Base-by-base conservation (phyloP, 257 asterid species). In the Nicotiana otophora region DNA sequence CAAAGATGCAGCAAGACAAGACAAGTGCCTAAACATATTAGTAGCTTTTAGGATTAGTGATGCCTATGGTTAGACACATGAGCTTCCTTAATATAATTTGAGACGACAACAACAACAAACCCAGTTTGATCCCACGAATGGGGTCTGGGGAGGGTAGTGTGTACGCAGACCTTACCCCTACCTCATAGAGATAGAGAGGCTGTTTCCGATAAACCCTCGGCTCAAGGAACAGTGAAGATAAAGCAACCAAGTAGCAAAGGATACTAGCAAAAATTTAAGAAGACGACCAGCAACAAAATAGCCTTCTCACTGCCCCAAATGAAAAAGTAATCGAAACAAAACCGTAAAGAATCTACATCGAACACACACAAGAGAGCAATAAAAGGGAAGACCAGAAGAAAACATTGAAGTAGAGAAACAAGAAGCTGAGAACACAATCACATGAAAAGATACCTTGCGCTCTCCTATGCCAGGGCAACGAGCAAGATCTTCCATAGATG, bases 391-490 rank as follows among this genome's bases (percentile, higher is more conserved):
- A 23, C 36, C 15, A 11, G 55, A 26, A 39, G 14, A 51, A 78
- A 61, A 69, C 12, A 39, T 30, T 39, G 55, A 16, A 20, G 39
- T 51, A 23, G 17, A 83, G 12, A 78, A 8, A 78, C 28, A 72
- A 5, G 68, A 30, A 68, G 26, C 68, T 4, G 69, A 64, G 12
- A 76, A 7, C n/a, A 63, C 16, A 36, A 70, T 3, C 65, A 83
- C 61, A 80, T 10, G 19, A 60, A 68, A 80, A 33, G 78, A 63
- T 89, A 93, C 98, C 99, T 96, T 96, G 85, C 92, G 92, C 81
- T 96, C 99, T 86, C 99, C 99, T 84, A 96, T 94, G 84, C 98
- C 98, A 1, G 98, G 99, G 91, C 99, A 96, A 85, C 97, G 97
- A 69, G 98, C 97, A 80, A 96, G 91, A 87, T 94, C 99, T 86